These are phyloP conservation scores for Inosperma sp. DNA, from an alignment of 768 basidiomycete genomes.

Conservation along the genomic window DNA sequence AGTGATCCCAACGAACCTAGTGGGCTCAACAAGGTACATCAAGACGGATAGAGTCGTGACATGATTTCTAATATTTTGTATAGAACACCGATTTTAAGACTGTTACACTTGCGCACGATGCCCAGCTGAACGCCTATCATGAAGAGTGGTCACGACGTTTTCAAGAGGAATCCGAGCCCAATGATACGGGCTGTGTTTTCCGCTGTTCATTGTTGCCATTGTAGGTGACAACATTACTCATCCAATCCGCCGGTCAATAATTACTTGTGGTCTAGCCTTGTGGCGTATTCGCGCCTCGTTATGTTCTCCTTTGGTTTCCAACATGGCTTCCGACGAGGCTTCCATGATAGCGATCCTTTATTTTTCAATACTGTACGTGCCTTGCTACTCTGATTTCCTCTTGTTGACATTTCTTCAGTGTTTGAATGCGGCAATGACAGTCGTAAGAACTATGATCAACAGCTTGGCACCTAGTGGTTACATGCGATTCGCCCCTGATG, in stretches of 20 bases:
- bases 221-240: conserved; percentile 38
- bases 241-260: conserved; percentile 1
- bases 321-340: conserved; percentile 69
- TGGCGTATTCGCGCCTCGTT: conserved; percentile 73
- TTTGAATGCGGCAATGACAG: conserved; percentile 62
- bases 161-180: conserved; percentile 52
- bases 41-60: background rate
- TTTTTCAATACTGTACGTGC: conserved; percentile 61
- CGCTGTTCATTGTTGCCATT: conserved; percentile 68
- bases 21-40: conserved; percentile 62
- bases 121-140: conserved; percentile 49
- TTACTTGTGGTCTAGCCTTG: conserved; percentile 47
- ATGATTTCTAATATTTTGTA: conserved; percentile 7
- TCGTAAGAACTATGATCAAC: conserved; percentile 63
- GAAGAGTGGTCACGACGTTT: conserved; percentile 67
- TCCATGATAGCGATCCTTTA: conserved; percentile 55
- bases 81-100: conserved; percentile 65
- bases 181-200: conserved; percentile 54
- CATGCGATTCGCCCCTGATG: conserved; percentile 76
- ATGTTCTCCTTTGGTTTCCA: conserved; percentile 89
- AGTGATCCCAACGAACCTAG: conserved; percentile 63
- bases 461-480: conserved; percentile 65
- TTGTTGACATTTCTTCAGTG: conserved; percentile 40
- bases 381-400: background rate
- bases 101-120: conserved; percentile 60